Base-by-base conservation (phyloP, 768 basidiomycete species). In the Kwoniella sp. region DNA sequence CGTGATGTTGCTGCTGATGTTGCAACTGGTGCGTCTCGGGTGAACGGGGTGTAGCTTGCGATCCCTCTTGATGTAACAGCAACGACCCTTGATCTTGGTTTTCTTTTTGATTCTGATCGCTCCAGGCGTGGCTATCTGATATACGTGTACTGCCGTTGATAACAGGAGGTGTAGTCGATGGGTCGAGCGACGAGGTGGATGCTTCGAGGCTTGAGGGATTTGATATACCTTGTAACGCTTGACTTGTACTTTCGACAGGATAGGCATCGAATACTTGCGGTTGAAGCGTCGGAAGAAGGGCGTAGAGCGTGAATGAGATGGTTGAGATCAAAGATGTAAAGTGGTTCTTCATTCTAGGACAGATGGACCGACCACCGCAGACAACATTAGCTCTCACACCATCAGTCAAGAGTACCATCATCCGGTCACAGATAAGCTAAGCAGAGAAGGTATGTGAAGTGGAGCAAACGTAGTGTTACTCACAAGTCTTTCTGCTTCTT, bases 271-370 rank as follows among this genome's bases (percentile, higher is more conserved):
- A 61, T 8, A 79, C 57, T 37, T 76, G 77, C 1, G 73, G 70
- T 29, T 69, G 68, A 22, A 79, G 62, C 1, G 77, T 79, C 15
- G 78, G 78, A 4, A 79, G 56, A 26, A 79, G 68, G 26, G 77
- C 77, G 55, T 79, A 79, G 48, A 79, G 68, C 10, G 78, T 79
- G 69, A 76, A 79, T 21, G 77, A 76, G n/a, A 77, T 69, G 26
- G 76, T 77, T n/a, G 73, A 76, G 25, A 74, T 58, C 0, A 78
- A 60, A 9, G 78, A 69, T 22, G 72, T 70, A 58, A 79, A 79
- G 58, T 78, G 73, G 21, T 62, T 64, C 59, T 71, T 77, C 37
- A 77, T 60, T 49, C 75, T 77, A 44, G 21, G 8, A 6, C 33
- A 33, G 33, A 5, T 13, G 13, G 33, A 13, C 33, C 7, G 5